phyloP scores from a whole-genome alignment of 1,284 basidiomycete species.

The Pyrrhoderma lamaoense region DNA sequence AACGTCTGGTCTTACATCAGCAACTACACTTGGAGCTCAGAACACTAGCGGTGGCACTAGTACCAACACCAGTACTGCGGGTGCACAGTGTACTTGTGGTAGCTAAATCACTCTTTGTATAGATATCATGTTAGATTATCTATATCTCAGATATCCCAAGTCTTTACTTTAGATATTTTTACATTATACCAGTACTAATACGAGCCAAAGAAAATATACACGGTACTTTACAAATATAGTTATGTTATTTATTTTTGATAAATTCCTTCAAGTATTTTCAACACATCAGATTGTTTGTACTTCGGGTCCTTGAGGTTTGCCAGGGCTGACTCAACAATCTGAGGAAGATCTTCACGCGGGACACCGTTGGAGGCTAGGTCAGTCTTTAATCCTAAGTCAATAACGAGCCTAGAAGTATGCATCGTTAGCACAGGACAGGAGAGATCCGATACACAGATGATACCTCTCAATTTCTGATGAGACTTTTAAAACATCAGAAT shows the following conservation, averaged over 20 bases:
- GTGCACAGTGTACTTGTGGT: too few species aligned
- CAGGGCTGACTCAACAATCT: conserved; percentile 44
- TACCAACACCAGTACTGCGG: too few species aligned
- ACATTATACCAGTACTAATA: too few species aligned
- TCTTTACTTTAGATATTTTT: too few species aligned
- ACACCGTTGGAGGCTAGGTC: conserved; percentile 54
- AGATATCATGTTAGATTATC: too few species aligned
- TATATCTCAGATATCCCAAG: too few species aligned
- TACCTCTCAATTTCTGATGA: conserved; percentile 49
- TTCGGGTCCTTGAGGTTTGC: conserved; percentile 33
- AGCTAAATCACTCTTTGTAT: too few species aligned
- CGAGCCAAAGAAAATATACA: too few species aligned
- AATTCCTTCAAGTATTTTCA: conserved; percentile 41
- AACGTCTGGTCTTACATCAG: conserved; percentile 2
- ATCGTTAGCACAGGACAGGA: too few species aligned
- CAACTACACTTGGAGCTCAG: too few species aligned
- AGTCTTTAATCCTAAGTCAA: conserved; percentile 47
- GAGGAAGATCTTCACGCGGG: conserved; percentile 42
- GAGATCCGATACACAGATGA: too few species aligned
- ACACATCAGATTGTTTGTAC: conserved; percentile 29
- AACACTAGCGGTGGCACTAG: too few species aligned
- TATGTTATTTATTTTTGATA: conserved; percentile 25
- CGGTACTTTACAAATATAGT: neutral
- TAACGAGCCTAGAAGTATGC: conserved; percentile 32
- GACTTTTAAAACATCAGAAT: conserved; percentile 50